phyloP scores from a whole-genome alignment of 345 rosid species.

The Nephelium lappaceum region DNA sequence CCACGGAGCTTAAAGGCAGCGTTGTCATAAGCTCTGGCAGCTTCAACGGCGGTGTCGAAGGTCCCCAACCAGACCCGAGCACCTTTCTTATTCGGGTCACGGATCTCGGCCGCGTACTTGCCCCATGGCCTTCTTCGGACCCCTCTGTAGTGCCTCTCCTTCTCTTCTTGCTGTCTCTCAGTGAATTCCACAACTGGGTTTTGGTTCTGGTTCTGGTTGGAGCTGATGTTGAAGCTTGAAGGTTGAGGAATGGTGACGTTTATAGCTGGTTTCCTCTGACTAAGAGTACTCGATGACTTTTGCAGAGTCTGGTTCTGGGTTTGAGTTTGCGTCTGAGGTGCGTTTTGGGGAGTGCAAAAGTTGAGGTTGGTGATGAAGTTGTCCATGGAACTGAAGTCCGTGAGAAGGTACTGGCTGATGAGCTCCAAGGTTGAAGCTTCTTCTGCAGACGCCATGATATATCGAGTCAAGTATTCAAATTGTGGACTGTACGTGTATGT shows the following conservation, averaged over 20 bases:
- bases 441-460: conserved; percentile 27
- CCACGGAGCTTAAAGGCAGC: conserved; percentile 89
- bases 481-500: too few species aligned
- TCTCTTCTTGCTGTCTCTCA: conserved; percentile 7
- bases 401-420: conserved; percentile 66
- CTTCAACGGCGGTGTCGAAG: conserved; percentile 77
- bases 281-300: conserved; percentile 44
- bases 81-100: conserved; percentile 88
- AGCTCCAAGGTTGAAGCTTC: conserved; percentile 57
- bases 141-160: conserved; percentile 73
- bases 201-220: neutral
- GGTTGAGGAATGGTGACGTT: conserved; percentile 48
- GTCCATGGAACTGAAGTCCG: conserved; percentile 51
- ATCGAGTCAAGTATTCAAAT: neutral
- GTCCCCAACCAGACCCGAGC: conserved; percentile 92
- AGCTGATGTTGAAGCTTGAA: conserved; percentile 12
- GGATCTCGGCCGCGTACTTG: conserved; percentile 84
- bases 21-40: conserved; percentile 84
- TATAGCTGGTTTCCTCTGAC: conserved; percentile 67
- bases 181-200: conserved; percentile 7
- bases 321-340: neutral
- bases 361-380: conserved; percentile 31
- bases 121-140: conserved; percentile 94
- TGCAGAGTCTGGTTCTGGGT: conserved; percentile 17
- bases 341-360: conserved; percentile 9